Base-by-base conservation (phyloP, 441 rosid species). In the Pelargonium citronellum region DNA sequence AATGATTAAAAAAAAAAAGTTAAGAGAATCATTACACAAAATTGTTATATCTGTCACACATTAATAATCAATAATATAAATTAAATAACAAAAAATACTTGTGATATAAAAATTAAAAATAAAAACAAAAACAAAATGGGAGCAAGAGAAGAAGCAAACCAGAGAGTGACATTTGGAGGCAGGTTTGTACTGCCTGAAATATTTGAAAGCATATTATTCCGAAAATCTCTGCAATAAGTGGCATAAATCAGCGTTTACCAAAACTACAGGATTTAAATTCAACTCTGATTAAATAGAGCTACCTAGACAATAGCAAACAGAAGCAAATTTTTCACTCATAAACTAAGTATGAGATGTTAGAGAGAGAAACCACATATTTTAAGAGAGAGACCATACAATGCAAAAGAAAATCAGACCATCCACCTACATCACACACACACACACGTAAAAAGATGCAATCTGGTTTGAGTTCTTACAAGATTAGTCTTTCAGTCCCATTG, bases 131-230 rank as follows among this genome's bases (percentile, higher is more conserved):
- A 13, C 17, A 69, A 66, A 60, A 12, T 60, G 20, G 66, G 67
- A 68, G 74, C 13, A 63, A 70, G 74, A 51, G 53, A 19, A 79
- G 87, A 83, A 76, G 43, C 87, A 72, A 78, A 93, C 98, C 95
- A 69, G 79, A 93, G 60, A 67, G 98, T 77, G 81, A 88, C 89
- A 80, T 93, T 93, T 67, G 74, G 84, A 76, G 97, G 98, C 69
- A 83, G 87, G 77, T 55, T 73, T 17, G 67, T 74, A 75, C 80
- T 82, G 64, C 89, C 97, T 5, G 91, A 73, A 72, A 93, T 82
- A 81, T 78, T 84, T 69, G 79, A 53, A 65, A 93, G 77, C 19
- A 1, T 60, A 77, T 95, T 95, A 85, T 95, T 87, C 86, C 85
- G 80, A 65, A 95, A 80, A 78, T 91, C 94, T 79, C 99, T 95